Percentiles rank a stretch among this genome's conserved stretches.
Evolutionary conservation across 2,329 filamentous ascomycete genomes (phyloP).

Genomic region (Zasmidium citrigriseum): DNA sequence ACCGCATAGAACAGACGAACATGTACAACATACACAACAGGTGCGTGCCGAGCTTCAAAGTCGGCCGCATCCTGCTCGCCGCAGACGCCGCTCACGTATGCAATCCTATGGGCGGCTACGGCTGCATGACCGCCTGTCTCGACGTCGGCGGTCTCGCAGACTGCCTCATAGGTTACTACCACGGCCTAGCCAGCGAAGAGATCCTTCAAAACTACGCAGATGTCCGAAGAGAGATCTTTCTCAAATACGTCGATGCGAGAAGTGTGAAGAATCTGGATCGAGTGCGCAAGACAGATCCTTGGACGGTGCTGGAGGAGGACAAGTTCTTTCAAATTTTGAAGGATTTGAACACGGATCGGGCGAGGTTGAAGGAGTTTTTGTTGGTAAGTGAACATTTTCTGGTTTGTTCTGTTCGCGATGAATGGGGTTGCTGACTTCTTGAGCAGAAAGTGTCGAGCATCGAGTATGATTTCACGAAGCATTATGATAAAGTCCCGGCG

Average conservation of each 20-base stretch:
- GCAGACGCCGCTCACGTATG: constrained; percentile 43
- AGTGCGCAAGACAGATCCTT: constrained; percentile 24
- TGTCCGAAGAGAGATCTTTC: constrained; percentile 38
- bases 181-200: constrained; percentile 22
- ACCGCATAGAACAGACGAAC: constrained; percentile 38
- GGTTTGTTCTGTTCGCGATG: background rate
- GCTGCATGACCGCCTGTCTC: constrained; percentile 28
- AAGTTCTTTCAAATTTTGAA: constrained; percentile 26
- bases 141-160: constrained; percentile 29
- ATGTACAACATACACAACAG: constrained; percentile 46
- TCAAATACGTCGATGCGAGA: constrained; percentile 36
- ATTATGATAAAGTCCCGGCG: constrained; percentile 17
- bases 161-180: constrained; percentile 25
- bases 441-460: constrained; percentile 22
- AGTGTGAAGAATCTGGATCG: constrained; percentile 27
- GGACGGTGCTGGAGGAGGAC: constrained; percentile 28
- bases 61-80: constrained; percentile 37
- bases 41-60: constrained; percentile 35
- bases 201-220: constrained; percentile 39
- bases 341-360: constrained; percentile 23
- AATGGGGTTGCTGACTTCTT: background rate
- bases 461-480: constrained; percentile 29
- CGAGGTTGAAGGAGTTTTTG: constrained; percentile 25
- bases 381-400: constrained; percentile 14
- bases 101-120: constrained; percentile 27